Evolutionary conservation across 2,329 filamentous ascomycete species (phyloP).

Genomic region (Hirsutella rhossiliensis): DNA sequence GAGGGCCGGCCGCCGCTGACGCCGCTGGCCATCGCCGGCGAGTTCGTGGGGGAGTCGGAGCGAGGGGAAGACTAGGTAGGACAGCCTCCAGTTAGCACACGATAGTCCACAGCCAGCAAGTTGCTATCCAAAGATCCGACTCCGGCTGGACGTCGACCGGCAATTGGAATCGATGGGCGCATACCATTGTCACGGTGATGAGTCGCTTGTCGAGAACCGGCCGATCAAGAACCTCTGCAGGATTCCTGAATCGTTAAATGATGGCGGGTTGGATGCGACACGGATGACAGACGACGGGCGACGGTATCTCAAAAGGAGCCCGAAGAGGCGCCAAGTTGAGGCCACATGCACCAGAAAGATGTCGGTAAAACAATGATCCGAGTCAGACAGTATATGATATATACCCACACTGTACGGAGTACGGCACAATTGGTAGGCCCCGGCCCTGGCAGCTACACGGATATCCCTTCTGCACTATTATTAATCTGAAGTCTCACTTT

Average conservation of each 20-base stretch:
- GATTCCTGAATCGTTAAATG: conserved; percentile 14
- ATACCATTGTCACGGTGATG: conserved; percentile 19
- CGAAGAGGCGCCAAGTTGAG: conserved; percentile 23
- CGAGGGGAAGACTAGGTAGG: conserved; percentile 42
- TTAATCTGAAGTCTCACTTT: background rate
- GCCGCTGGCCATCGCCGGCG: conserved; percentile 49
- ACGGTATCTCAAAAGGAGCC: background rate
- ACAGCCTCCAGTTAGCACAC: background rate
- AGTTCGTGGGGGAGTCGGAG: conserved; percentile 45
- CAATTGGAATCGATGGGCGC: conserved; percentile 2
- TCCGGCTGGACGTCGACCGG: background rate
- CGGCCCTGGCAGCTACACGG: no score
- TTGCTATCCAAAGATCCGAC: background rate
- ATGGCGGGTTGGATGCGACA: conserved; percentile 6
- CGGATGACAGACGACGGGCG: background rate
- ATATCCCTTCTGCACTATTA: no score
- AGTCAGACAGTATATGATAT: no score
- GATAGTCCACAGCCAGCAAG: background rate
- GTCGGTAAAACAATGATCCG: conserved; percentile 23
- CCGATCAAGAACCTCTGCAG: conserved; percentile 21
- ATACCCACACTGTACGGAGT: no score
- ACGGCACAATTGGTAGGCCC: no score
- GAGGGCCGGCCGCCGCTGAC: conserved; percentile 64
- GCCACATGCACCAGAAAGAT: conserved; percentile 30
- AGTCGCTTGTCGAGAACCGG: conserved; percentile 7